These are phyloP conservation scores for Fusarium liriodendri DNA, from an alignment of 2,329 filamentous ascomycete genomes.

Conservation along the genomic window DNA sequence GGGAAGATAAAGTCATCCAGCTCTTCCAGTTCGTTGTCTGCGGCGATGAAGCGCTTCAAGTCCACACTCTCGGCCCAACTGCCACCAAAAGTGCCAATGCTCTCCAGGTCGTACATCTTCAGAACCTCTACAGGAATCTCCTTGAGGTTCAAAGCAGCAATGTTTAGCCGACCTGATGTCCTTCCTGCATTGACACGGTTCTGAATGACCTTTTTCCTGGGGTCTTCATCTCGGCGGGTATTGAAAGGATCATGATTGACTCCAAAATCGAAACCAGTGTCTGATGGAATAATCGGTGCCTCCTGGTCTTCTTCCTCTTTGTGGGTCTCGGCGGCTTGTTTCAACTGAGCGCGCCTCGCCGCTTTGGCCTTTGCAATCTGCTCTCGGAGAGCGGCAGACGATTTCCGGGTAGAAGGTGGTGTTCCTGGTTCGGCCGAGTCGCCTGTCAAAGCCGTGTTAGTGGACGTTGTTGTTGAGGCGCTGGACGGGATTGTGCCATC, in stretches of 20 bases:
- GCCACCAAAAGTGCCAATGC: conserved; percentile 69
- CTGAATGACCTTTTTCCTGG: conserved; percentile 74
- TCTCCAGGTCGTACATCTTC: conserved; percentile 88
- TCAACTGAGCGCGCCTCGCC: conserved; percentile 70
- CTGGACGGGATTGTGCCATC: conserved; percentile 46
- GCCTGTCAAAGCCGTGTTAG: conserved; percentile 20
- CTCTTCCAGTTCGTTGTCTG: conserved; percentile 86
- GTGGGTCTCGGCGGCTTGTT: conserved; percentile 44
- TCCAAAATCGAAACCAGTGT: conserved; percentile 61
- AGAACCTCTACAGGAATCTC: conserved; percentile 85
- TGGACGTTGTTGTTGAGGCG: conserved; percentile 29
- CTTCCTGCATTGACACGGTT: conserved; percentile 80
- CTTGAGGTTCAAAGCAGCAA: conserved; percentile 84
- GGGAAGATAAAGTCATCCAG: conserved; percentile 84
- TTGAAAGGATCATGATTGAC: conserved; percentile 77
- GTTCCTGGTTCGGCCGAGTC: conserved; percentile 28
- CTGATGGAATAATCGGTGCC: conserved; percentile 58
- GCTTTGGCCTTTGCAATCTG: conserved; percentile 95
- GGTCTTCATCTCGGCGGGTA: conserved; percentile 66
- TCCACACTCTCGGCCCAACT: conserved; percentile 95
- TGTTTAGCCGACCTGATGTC: conserved; percentile 84
- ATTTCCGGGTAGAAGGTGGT: conserved; percentile 63
- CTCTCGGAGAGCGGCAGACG: conserved; percentile 84
- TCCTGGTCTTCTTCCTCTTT: conserved; percentile 21
- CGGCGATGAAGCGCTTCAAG: conserved; percentile 83